Conservation (phyloP, 2,329 filamentous ascomycete genomes). For the Penicillium sp. region DNA sequence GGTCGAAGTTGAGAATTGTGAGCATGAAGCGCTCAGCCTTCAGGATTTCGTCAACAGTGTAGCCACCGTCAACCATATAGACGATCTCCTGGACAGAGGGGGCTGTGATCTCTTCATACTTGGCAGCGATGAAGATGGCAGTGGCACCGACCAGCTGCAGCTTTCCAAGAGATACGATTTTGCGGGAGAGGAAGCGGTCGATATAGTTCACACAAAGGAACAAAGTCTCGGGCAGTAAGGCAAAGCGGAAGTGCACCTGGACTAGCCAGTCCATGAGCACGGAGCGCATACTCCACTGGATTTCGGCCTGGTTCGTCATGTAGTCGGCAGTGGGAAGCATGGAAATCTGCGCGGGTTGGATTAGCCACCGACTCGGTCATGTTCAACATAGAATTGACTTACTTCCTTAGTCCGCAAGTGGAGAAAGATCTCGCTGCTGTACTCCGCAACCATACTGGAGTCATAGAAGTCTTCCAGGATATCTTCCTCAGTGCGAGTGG, state of each 20-base stretch:
- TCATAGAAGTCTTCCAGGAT: conserved; percentile 88
- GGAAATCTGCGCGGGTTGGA: conserved; percentile 53
- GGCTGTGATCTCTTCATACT: conserved; percentile 99
- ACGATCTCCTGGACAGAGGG: conserved; percentile 93
- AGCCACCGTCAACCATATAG: conserved; percentile 95
- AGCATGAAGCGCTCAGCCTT: conserved; percentile 99
- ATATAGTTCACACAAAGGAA: conserved; percentile 97
- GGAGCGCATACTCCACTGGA: conserved; percentile 98
- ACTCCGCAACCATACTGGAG: conserved; percentile 96
- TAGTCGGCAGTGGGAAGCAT: conserved; percentile 89
- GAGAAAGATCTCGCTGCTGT: conserved; percentile 89
- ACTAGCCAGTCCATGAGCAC: conserved; percentile 98
- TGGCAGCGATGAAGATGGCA: conserved; percentile 90
- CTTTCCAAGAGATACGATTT: conserved; percentile 92
- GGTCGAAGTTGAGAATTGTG: conserved; percentile 89
- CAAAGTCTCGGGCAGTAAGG: conserved; percentile 85
- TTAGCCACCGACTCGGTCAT: neutral
- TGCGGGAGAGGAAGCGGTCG: conserved; percentile 90
- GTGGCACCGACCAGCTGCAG: conserved; percentile 94
- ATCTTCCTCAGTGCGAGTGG: conserved; percentile 66
- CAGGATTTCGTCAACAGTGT: conserved; percentile 84
- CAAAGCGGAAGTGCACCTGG: conserved; percentile 91
- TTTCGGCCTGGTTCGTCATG: conserved; percentile 96
- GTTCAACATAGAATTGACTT: conserved; percentile 27
- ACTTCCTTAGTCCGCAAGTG: conserved; percentile 92